Evolutionary conservation across 1,284 basidiomycete species (phyloP).

Genomic region (Porodaedalea pini): DNA sequence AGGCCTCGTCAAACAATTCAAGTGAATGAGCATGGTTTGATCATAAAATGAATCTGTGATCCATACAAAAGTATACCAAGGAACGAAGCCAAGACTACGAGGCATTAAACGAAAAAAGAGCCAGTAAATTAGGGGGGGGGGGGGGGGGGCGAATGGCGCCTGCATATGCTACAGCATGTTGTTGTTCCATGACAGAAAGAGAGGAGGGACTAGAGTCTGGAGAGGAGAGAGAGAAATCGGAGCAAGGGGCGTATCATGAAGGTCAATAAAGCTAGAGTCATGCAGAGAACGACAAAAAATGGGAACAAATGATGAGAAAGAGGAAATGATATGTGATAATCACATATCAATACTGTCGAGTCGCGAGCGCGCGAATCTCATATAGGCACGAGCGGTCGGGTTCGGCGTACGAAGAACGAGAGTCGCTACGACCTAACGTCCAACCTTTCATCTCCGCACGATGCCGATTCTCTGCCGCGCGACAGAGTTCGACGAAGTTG

Average conservation of each 20-base stretch:
- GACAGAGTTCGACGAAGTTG: slow-evolving; percentile 67
- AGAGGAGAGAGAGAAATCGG: not conserved
- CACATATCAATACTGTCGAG: slow-evolving; percentile 65
- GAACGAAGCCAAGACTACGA: not conserved
- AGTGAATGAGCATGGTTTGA: not conserved
- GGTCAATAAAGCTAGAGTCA: not conserved
- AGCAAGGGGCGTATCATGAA: slow-evolving; percentile 6
- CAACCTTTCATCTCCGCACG: slow-evolving; percentile 79
- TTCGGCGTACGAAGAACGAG: slow-evolving; percentile 38
- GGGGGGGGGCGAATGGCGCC: not conserved
- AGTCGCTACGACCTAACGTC: slow-evolving; percentile 49
- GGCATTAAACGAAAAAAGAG: not conserved
- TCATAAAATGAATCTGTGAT: not conserved
- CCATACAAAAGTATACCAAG: slow-evolving; percentile 7
- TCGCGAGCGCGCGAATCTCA: slow-evolving; percentile 78
- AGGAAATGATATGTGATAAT: slow-evolving; percentile 18
- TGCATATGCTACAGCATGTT: slow-evolving; percentile 13
- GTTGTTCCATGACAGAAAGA: not conserved
- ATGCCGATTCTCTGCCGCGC: slow-evolving; percentile 76
- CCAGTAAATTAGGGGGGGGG: not conserved
- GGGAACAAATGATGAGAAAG: slow-evolving; percentile 12
- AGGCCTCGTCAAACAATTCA: not conserved
- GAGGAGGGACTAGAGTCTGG: not conserved
- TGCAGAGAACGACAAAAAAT: slow-evolving; percentile 10
- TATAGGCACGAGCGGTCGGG: slow-evolving; percentile 61